Base-by-base conservation (phyloP, 306 rosid species). In the Senna tora region DNA sequence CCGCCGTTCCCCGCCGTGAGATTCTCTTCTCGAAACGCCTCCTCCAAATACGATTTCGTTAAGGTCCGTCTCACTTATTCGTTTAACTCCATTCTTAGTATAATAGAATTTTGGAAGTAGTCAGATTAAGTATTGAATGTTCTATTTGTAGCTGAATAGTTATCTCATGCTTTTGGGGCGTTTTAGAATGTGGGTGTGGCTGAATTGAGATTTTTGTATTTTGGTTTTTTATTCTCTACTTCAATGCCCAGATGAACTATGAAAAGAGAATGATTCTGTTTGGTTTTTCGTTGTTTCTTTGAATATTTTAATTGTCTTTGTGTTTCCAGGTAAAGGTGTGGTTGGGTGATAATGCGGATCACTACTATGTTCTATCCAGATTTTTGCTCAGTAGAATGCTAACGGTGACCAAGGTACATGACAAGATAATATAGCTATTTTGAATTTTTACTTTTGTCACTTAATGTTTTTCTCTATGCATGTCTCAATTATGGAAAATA, bases 311-410 rank as follows among this genome's bases (percentile, higher is more conserved):
- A 13, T 38, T 28, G n/a, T 4, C 38, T 41, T 17, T 52, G 20
- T 6, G 15, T 45, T 34, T 62, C 14, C 76, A 91, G 98, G 98
- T 91, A 1, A 91, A 91, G 82, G 98, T 94, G 28, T 94, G 98
- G 98, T 80, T 94, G 88, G 98, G 97, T 68, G 98, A 87, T 67
- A 86, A 89, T 84, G 98, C 96, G 1, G 98, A 94, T 73, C 98
- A 94, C 82, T 91, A 91, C 79, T 94, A 94, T 64, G 98, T 94
- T 67, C 85, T 94, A 15, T 94, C 97, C 63, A 83, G 97, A 85
- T 94, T 94, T 81, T 76, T 94, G 85, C 92, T 94, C 65, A 80
- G 96, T 75, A 86, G 96, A 79, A 94, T 83, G 97, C 73, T 94
- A 17, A 94, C 98, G 10, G 98, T 94, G 8, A 94, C 97, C 69